Evolutionary conservation across 257 asterid genomes (phyloP).

Genomic region (Plantago elongata): DNA sequence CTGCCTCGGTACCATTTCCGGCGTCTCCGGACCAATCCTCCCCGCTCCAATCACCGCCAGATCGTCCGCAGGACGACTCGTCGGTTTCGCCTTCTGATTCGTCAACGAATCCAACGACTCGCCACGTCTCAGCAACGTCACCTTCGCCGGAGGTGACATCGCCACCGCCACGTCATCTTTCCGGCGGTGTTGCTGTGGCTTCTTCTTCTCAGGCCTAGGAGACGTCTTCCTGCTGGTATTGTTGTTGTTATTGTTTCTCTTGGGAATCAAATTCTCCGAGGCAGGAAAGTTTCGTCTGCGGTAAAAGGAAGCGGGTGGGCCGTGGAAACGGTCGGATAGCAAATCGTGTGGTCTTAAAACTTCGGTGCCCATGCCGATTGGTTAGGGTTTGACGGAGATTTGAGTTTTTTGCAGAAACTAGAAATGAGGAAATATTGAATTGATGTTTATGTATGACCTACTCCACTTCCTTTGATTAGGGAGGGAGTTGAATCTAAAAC

Average conservation of each 20-base stretch:
- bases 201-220: conserved; percentile 13
- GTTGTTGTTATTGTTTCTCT: not conserved
- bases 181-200: not conserved
- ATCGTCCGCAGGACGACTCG: conserved; percentile 31
- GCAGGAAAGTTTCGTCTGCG: conserved; percentile 13
- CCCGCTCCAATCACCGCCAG: conserved; percentile 29
- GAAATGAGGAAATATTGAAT: too few species aligned
- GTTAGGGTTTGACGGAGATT: too few species aligned
- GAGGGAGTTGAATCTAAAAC: conserved; percentile 1
- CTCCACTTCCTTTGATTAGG: conserved; percentile 10
- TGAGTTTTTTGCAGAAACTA: not conserved
- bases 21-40: conserved; percentile 36
- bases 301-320: conserved; percentile 8
- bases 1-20: conserved; percentile 39
- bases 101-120: conserved; percentile 46
- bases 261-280: conserved; percentile 1
- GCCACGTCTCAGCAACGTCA: conserved; percentile 22
- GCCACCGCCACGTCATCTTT: conserved; percentile 13
- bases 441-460: not conserved
- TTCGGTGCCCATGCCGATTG: conserved; percentile 24
- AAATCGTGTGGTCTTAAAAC: conserved; percentile 25
- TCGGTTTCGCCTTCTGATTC: conserved; percentile 13
- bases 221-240: conserved; percentile 17
- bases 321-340: conserved; percentile 11
- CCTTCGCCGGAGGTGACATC: conserved; percentile 6